A percentile compares a stretch with the other conserved stretches of the same genome.
phyloP scores from a whole-genome alignment of 306 rosid genomes.

The Prunus persica region Prunus_persica_NCBIv2 NC_034010.1:21577001-21577500 shows the following conservation, averaged over 20 bases:
- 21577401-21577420: not conserved
- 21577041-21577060: not conserved
- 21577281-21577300: slow-evolving; percentile 72
- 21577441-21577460: not conserved
- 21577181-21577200: not conserved
- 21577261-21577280: slow-evolving; percentile 79
- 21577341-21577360: slow-evolving; percentile 84
- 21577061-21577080: not conserved
- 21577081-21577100: not conserved
- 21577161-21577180: not conserved
- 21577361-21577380: slow-evolving; percentile 77
- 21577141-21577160: not conserved
- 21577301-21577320: slow-evolving; percentile 74
- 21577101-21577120: not conserved
- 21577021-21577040: not conserved
- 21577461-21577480: not conserved
- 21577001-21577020: not conserved
- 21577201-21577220: not conserved
- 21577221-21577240: not conserved
- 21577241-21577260: slow-evolving; percentile 46
- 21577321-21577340: slow-evolving; percentile 77
- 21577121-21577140: not conserved
- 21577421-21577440: not conserved
- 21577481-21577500: not conserved
- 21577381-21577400: slow-evolving; percentile 71